Conservation (phyloP, 1,284 basidiomycete species). For the Tilletia indica region DNA sequence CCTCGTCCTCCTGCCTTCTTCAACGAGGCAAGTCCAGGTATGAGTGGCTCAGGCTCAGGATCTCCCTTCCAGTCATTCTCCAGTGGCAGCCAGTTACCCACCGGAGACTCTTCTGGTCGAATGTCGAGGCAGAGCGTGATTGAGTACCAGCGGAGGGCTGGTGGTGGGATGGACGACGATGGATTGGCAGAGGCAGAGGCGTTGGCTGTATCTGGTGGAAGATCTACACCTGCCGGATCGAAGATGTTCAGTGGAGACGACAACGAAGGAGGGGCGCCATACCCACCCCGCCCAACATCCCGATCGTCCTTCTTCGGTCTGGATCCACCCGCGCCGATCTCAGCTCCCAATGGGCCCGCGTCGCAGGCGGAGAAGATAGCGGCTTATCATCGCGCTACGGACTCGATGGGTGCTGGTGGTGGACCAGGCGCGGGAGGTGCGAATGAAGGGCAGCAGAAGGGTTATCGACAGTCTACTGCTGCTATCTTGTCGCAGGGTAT, state of each 20-base stretch:
- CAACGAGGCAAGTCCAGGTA: neutral
- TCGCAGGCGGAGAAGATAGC: neutral
- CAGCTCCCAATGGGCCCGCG: neutral
- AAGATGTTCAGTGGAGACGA: neutral
- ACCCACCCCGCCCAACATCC: neutral
- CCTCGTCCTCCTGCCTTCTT: neutral
- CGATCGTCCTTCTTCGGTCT: constrained; percentile 8
- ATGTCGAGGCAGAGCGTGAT: neutral
- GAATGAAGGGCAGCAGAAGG: neutral
- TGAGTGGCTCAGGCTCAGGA: no score
- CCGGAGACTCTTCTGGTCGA: neutral
- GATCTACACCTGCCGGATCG: neutral
- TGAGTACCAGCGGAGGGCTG: neutral
- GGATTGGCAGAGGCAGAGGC: constrained; percentile 1
- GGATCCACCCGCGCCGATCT: neutral
- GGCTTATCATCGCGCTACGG: constrained; percentile 3
- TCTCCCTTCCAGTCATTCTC: no score
- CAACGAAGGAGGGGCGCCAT: neutral
- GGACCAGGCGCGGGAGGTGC: neutral
- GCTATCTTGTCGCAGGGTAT: neutral
- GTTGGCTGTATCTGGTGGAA: neutral
- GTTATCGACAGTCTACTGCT: neutral
- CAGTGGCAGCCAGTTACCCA: no score
- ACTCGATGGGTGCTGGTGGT: neutral
- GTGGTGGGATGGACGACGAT: neutral